These are phyloP conservation scores for Myxozyma nipponensis DNA, from an alignment of 805 yeast species.

Conservation along the genomic window DNA sequence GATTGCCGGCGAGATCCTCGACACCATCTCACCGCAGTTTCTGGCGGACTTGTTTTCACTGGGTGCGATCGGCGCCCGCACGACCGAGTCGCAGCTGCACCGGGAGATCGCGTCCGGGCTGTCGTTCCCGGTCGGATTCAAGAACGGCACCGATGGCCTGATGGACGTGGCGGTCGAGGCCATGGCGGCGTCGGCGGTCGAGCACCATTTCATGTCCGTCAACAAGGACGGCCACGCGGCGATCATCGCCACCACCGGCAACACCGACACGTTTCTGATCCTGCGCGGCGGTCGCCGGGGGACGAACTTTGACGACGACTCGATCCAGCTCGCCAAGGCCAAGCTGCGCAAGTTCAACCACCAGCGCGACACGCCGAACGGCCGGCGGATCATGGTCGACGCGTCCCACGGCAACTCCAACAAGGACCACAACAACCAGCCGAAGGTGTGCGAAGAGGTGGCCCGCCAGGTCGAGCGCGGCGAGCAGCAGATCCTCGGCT, in stretches of 20 bases:
- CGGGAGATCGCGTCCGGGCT: constrained; percentile 95
- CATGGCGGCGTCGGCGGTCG: constrained; percentile 81
- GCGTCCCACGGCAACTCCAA: constrained; percentile 96
- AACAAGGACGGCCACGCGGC: constrained; percentile 97
- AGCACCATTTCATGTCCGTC: constrained; percentile 91
- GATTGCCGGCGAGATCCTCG: constrained; percentile 96
- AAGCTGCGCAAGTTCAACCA: constrained; percentile 44
- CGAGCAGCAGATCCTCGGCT: constrained; percentile 74
- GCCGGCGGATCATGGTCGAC: constrained; percentile 80
- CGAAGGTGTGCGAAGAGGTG: constrained; percentile 73
- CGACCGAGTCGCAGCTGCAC: constrained; percentile 96
- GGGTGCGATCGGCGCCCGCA: constrained; percentile 99
- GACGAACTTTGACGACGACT: constrained; percentile 78
- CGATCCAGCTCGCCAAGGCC: constrained; percentile 62
- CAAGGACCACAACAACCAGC: constrained; percentile 90
- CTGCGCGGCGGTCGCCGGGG: constrained; percentile 94
- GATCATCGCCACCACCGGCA: constrained; percentile 93
- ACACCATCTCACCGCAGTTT: constrained; percentile 86
- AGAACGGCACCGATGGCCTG: constrained; percentile 96
- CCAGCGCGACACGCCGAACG: constrained; percentile 23
- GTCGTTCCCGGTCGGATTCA: constrained; percentile 97
- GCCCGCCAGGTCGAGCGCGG: constrained; percentile 78
- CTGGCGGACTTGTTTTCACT: constrained; percentile 87
- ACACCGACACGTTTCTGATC: constrained; percentile 82
- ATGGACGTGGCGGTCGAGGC: constrained; percentile 95